Evolutionary conservation across 805 yeast genomes (phyloP), one percentile per base, ranked within the genome.

Genomic region (Candida odintsovae): DNA sequence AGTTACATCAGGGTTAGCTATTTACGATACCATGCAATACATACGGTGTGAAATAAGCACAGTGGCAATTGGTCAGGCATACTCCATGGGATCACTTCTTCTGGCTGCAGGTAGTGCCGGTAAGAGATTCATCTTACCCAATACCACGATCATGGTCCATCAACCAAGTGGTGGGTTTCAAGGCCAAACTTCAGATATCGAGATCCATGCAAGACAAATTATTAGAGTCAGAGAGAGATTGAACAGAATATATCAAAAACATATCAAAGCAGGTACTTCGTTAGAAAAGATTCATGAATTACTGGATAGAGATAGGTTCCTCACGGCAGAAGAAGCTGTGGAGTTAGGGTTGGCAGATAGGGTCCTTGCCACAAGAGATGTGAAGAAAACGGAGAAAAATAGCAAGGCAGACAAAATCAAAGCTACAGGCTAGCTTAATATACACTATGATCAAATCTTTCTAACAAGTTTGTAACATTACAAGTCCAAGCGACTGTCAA

Each of bases 1-100:
- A 19, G 63, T 65, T 33, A 62, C 65, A 6, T 57, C 66, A 4
- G 69, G 69, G 1, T 47, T 65, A 35, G 64, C 67, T 4, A 62
- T 65, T 29, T 63, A 65, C 40, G 69, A 65, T 41, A 65, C 69
- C 8, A 65, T 65, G 56, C 68, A 65, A 46, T 65, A 61, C 41
- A 58, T 64, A 37, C 49, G 54, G 33, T 52, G 62, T 22, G 66
- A 65, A 10, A 64, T 65, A 6, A 59, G 64, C 7, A 65, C 69
- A 3, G 64, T 65, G 31, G 66, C 69, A 39, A 55, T 65, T 9
- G 69, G 69, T 3, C 61, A 63, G 36, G 66, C 67, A 4, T 65
- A 63, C 31, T 63, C 68, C 4, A 64, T 65, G 69, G 69, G 58
- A 2, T 59, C 66, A 5, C 46, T 65, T 25, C 49, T 65, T 16